Conservation (phyloP, 495 filamentous ascomycete genomes). For the Talaromyces nanjingensis region DNA sequence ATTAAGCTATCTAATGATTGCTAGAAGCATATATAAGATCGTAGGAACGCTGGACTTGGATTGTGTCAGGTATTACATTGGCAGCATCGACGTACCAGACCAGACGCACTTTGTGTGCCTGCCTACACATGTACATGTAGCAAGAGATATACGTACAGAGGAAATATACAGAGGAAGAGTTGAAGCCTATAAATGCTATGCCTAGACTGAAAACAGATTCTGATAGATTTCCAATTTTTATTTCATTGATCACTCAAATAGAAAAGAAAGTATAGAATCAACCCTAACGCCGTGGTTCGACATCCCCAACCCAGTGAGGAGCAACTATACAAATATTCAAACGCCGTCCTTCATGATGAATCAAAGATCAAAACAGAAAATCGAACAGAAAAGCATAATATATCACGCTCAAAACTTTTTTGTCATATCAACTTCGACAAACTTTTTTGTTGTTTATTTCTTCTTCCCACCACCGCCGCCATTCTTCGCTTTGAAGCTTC, state of each 20-base stretch:
- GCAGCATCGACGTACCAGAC: not conserved
- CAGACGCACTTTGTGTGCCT: too few relatives aligned
- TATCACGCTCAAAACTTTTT: not conserved
- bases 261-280: not conserved
- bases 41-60: not conserved
- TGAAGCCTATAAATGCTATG: too few relatives aligned
- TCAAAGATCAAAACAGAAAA: not conserved
- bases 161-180: too few relatives aligned
- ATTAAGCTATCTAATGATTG: not conserved
- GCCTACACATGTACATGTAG: too few relatives aligned
- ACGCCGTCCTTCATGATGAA: conserved; percentile 3
- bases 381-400: not conserved
- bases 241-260: not conserved
- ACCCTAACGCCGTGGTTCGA: not conserved
- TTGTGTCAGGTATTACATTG: not conserved
- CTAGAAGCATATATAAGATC: not conserved
- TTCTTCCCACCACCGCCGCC: conserved; percentile 26
- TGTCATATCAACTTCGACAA: not conserved
- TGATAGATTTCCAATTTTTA: not conserved
- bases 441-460: conserved; percentile 22
- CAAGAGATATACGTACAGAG: too few relatives aligned
- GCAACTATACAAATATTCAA: not conserved
- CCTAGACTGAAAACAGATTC: not conserved
- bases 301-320: not conserved
- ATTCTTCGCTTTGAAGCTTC: conserved; percentile 64